Evolutionary conservation across 1,284 basidiomycete genomes (phyloP), one percentile per base, ranked within the genome.

Genomic region (Ustilago esculenta): DNA sequence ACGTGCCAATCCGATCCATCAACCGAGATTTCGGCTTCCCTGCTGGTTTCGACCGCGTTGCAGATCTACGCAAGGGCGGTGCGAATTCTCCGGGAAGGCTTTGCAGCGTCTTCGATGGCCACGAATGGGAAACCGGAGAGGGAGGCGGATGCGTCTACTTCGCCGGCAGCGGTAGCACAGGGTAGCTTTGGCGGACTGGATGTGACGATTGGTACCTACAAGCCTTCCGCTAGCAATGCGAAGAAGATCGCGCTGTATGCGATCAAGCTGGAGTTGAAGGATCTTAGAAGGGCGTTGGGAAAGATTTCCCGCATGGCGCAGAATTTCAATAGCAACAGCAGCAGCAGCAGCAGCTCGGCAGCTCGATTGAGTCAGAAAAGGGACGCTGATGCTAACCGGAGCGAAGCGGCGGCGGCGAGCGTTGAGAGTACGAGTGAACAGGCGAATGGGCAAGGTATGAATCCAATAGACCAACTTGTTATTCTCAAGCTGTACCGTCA

Each of bases 41-140:
- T 81, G 33, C 58, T 81, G 1, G 75, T 81, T 8, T 71, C 69
- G 1, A 81, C 79, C 0, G 77, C 78, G 15, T 64, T 81, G 24
- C 80, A 81, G 65, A 81, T 81, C 40, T 81, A 81, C 47, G 73
- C 79, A 3, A 49, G 77, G 2, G 80, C 80, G 14, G 73, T 81
- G 24, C 56, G 74, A 27, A 74, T 74, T 14, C 45, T 81, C 30
- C 54, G 75, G 11, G 74, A 79, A 23, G 77, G 78, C 4, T 73
- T 81, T 12, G 54, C 53, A 0, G 67, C 67, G 3, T 53, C 53
- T 24, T 3, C 48, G 7, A 25, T 43, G 1, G 41, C 40, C 5
- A 35, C 14, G 33, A 27, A 24, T 21, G 20, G 18, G 35, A 37
- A 9, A 20, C 9, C 21, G 35, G 17, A 9, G 20, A 37, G 17